Conservation (phyloP, 2,329 filamentous ascomycete species). For the Calonectria hawksworthii region DNA sequence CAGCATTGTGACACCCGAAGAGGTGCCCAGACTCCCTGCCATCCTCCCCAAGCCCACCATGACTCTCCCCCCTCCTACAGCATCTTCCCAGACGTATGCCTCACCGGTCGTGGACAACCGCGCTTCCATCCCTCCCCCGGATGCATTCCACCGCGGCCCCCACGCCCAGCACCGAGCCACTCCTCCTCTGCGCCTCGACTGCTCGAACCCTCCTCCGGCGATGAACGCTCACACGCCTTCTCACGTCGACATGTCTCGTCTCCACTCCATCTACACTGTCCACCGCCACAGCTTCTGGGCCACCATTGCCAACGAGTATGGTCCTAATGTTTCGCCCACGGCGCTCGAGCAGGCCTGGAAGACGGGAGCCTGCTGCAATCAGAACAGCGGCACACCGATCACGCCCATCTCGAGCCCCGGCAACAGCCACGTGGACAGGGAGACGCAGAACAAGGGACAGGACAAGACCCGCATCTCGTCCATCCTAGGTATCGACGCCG, state of each 20-base stretch:
- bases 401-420: conserved; percentile 68
- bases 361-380: conserved; percentile 59
- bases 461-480: conserved; percentile 75
- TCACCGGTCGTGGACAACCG: conserved; percentile 61
- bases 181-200: conserved; percentile 72
- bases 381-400: conserved; percentile 61
- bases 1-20: conserved; percentile 61
- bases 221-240: conserved; percentile 51
- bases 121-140: conserved; percentile 57
- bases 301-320: conserved; percentile 79
- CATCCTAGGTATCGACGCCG: conserved; percentile 72
- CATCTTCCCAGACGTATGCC: conserved; percentile 57
- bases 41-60: conserved; percentile 77
- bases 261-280: conserved; percentile 77
- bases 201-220: conserved; percentile 58
- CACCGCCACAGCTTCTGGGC: conserved; percentile 82
- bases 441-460: conserved; percentile 55
- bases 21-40: conserved; percentile 67
- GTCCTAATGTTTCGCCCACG: conserved; percentile 70
- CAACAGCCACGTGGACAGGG: conserved; percentile 54
- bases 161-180: conserved; percentile 53
- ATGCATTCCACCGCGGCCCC: conserved; percentile 51
- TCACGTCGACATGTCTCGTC: conserved; percentile 74
- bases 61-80: conserved; percentile 56
- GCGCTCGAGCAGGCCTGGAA: conserved; percentile 81